Evolutionary conservation across 2,329 filamentous ascomycete species (phyloP).

Genomic region (Bretziella fagacearum): DNA sequence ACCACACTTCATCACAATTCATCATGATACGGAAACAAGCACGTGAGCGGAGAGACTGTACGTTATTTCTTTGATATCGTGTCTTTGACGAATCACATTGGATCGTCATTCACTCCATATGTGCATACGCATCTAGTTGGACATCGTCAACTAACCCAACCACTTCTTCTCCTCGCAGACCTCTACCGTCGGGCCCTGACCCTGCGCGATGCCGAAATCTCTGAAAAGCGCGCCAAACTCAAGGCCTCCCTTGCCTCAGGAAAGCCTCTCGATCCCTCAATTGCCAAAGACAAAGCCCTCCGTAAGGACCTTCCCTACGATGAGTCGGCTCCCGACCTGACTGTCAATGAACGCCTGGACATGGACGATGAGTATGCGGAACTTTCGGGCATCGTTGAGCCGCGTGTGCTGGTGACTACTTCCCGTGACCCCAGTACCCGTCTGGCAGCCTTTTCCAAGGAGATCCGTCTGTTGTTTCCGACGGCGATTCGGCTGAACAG

Average conservation of each 20-base stretch:
- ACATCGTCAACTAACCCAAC: not conserved
- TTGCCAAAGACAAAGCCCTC: slow-evolving; percentile 72
- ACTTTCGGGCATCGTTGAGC: slow-evolving; percentile 80
- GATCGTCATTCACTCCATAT: too few species aligned
- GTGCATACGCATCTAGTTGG: not conserved
- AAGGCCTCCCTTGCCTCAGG: slow-evolving; percentile 76
- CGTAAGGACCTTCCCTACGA: slow-evolving; percentile 88
- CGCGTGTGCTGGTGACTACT: slow-evolving; percentile 71
- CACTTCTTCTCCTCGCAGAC: slow-evolving; percentile 28
- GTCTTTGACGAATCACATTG: too few species aligned
- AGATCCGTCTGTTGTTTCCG: slow-evolving; percentile 67
- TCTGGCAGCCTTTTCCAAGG: slow-evolving; percentile 80
- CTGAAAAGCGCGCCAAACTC: slow-evolving; percentile 75
- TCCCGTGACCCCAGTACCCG: slow-evolving; percentile 74
- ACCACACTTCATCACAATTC: too few species aligned
- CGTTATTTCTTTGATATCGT: slow-evolving; percentile 6
- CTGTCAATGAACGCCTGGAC: slow-evolving; percentile 50
- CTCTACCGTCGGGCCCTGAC: slow-evolving; percentile 79
- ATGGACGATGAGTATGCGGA: slow-evolving; percentile 82
- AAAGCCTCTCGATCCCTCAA: slow-evolving; percentile 62
- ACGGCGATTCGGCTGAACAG: slow-evolving; percentile 80
- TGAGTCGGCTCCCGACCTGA: slow-evolving; percentile 56
- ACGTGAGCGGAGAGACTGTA: slow-evolving; percentile 26
- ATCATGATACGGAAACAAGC: slow-evolving; percentile 23
- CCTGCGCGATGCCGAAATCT: slow-evolving; percentile 79